Base-by-base conservation (phyloP, 2,329 filamentous ascomycete species). In the Beauveria sp. region DNA sequence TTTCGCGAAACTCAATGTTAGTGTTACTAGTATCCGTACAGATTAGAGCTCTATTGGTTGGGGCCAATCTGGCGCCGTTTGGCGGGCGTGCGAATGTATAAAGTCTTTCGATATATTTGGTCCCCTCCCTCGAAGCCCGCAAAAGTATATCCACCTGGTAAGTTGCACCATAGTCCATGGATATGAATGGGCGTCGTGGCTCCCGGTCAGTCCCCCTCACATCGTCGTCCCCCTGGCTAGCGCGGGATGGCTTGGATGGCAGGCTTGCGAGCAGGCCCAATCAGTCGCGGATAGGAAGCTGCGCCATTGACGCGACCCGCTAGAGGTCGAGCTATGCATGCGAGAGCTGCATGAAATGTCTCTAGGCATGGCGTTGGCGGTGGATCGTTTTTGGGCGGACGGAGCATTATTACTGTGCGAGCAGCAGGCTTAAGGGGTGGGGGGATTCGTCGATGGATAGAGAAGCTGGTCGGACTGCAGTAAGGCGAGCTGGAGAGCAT, bases 261-360 rank as follows among this genome's bases (percentile, higher is more conserved):
- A 49, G 43, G 43, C 34, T 34, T 22, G 40, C 40, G n/a, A 38
- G 42, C 59, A 42, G 42, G 28, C 48, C 59, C 59, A 61, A 61
- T 61, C 50, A 61, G 22, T 43, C 51, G 51, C 26, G 28, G 16
- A 40, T 20, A 49, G 34, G 42, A 22, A 22, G 20, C 42, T 61
- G 31, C 51, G 42, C 51, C 50, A 55, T 61, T 43, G 50, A 42
- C 42, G 43, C 40, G 51, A 61, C 59, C 59, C 59, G 59, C 59
- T 14, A 16, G 43, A 61, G 43, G 42, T 54, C 43, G 12, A 49
- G 59, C 50, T 42, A 60, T 60, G 57, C 57, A 60, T 60, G 57
- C 57, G 38, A 60, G 57, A 45, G 49, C 34, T 60, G 57, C 57
- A 60, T 60, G 38, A 60, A 60, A 53, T 60, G 49, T 60, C 57